phyloP scores from a whole-genome alignment of 768 basidiomycete species.

The Chalciporus pseudorubinellus region DNA sequence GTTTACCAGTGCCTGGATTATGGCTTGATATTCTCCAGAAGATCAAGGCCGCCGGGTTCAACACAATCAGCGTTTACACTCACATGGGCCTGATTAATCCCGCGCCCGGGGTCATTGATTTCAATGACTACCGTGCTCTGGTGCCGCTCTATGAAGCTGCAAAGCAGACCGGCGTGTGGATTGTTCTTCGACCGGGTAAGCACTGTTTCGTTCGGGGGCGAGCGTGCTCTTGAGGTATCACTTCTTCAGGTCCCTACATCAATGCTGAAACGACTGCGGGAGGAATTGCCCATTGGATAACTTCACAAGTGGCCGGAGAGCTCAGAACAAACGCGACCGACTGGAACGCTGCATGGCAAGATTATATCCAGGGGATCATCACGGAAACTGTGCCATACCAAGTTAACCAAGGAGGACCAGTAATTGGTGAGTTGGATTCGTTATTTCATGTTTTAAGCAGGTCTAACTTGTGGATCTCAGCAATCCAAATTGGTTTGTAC shows the following conservation, averaged over 20 bases:
- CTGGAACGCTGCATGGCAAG: slow-evolving; percentile 68
- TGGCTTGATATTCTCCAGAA: slow-evolving; percentile 86
- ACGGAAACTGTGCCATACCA: slow-evolving; percentile 60
- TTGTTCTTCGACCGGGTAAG: slow-evolving; percentile 74
- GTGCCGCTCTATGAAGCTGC: slow-evolving; percentile 75
- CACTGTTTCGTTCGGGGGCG: not conserved
- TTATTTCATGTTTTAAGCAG: not conserved
- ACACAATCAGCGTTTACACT: slow-evolving; percentile 72
- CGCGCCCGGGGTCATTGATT: slow-evolving; percentile 69
- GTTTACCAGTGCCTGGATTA: slow-evolving; percentile 72
- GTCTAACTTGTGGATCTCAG: slow-evolving; percentile 28
- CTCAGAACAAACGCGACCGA: slow-evolving; percentile 71
- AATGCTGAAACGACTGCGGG: slow-evolving; percentile 83
- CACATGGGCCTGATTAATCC: slow-evolving; percentile 82
- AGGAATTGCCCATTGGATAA: slow-evolving; percentile 69
- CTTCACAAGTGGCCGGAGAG: slow-evolving; percentile 59
- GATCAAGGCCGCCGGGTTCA: slow-evolving; percentile 76
- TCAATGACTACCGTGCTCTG: slow-evolving; percentile 64
- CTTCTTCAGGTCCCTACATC: slow-evolving; percentile 45
- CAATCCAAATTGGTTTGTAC: slow-evolving; percentile 53
- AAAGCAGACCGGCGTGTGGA: slow-evolving; percentile 69
- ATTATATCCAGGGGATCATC: slow-evolving; percentile 68
- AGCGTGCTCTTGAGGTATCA: not conserved
- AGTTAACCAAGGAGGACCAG: slow-evolving; percentile 68
- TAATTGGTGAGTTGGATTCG: slow-evolving; percentile 51